Evolutionary conservation across 257 asterid species (phyloP), one percentile per base, ranked within the genome.

Genomic region (Salvia splendens): DNA sequence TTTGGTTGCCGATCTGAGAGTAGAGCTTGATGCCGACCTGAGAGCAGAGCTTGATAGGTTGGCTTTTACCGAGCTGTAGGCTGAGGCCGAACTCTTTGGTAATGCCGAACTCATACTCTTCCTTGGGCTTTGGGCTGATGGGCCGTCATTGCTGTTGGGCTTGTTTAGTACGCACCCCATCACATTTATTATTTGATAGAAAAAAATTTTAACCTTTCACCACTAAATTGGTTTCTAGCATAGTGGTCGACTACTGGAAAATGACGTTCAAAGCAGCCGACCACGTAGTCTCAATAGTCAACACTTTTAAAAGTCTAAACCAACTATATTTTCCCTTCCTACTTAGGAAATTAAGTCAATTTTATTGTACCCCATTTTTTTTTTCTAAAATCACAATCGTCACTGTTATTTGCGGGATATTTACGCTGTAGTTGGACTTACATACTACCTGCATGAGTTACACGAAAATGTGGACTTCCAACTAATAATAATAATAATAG

Each of bases 241-340:
- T 14, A 33, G 56, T 41, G 7, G 33, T 2, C 41, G 45, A n/a
- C 16, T 43, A 55, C 45, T n/a, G 47, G 28, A 36, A 8, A 7
- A 57, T 35, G 65, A 54, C 52, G 55, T 64, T 46, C 30, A 24
- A 46, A 58, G 68, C 67, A 73, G 78, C 78, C 78, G 78, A 74
- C 78, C 74, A 74, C 78, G 70, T 74, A 42, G 47, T 56, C 43
- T 4, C 1, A 24, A 24, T 24, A 24, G 30, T 24, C 30, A 24
- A 24, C 30, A 24, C 30, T 24, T 24, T 24, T 24, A 24, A 24
- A 24, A 24, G 59, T 69, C 55, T n/a, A 42, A 53, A 28, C 55
- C n/a, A 68, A 58, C 24, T 24, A 24, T 24, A 24, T 24, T 24
- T 24, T 24, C 30, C 30, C 30, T 20, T 28, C 12, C 41, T 8